Percentiles rank a stretch among this genome's conserved stretches.
Conservation (phyloP, 441 rosid genomes). For the Pelargonium australe region DNA sequence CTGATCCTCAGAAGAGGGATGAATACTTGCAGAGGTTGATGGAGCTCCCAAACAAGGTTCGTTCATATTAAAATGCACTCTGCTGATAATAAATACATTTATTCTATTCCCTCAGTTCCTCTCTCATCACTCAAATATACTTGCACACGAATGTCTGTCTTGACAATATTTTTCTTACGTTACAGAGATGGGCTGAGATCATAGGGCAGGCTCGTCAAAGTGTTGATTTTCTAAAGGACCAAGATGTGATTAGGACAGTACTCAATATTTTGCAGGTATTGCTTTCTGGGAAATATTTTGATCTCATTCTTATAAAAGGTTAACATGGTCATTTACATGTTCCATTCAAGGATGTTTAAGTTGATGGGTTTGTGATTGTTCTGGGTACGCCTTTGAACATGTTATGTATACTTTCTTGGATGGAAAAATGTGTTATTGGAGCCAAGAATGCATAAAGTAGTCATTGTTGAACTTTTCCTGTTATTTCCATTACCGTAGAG, state of each 20-base stretch:
- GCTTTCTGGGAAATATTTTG: neutral
- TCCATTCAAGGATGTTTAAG: neutral
- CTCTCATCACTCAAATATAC: neutral
- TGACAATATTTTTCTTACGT: conserved; percentile 11
- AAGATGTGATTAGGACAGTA: conserved; percentile 79
- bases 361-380: neutral
- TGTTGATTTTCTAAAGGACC: conserved; percentile 93
- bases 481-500: neutral
- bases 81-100: conserved; percentile 1
- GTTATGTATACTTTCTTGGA: neutral
- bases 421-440: too few species aligned
- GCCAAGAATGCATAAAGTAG: neutral
- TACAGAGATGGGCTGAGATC: conserved; percentile 97
- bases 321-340: neutral
- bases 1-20: conserved; percentile 96
- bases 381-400: neutral
- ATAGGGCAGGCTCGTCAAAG: conserved; percentile 98
- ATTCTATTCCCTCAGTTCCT: neutral
- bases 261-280: conserved; percentile 92
- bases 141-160: neutral
- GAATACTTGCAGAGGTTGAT: conserved; percentile 92
- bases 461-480: neutral
- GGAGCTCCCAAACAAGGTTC: conserved; percentile 95
- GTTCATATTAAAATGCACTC: neutral
- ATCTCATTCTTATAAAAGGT: neutral